Base-by-base conservation (phyloP, 345 rosid species). In the Syzygium grande region DNA sequence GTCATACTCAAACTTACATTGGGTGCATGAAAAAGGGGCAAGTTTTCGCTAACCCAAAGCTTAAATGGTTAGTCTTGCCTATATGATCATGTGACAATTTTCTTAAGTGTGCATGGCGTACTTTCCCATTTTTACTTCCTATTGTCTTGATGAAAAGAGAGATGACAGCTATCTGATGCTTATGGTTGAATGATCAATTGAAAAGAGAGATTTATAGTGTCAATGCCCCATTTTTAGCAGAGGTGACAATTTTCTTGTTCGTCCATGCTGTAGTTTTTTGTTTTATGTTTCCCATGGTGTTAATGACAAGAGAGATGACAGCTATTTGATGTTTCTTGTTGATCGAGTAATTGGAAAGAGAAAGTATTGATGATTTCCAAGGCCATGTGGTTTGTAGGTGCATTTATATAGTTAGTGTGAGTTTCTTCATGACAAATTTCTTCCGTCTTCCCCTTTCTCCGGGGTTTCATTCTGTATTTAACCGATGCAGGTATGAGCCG, bases 11-110 rank as follows among this genome's bases (percentile, higher is more conserved):
- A 89, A 96, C 99, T 85, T 97, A 97, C 91, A 93, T 97, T 46
- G 99, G 99, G 86, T 97, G 99, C 94, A 87, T 97, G 95, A 97
- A 96, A 85, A 96, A 97, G 90, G 99, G 99, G 84, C 96, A 94
- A 4, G 98, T 97, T 84, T 97, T 96, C 89, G 93, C 95, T 88
- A 95, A 96, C 94, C 96, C 98, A 84, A 94, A 95, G 86, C 94
- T 97, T 41, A 97, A 97, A 94, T 96, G 99, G 99, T 95, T 59
- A 85, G 96, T 92, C 53, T 63, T 51, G 5, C 90, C 54, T 34
- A 85, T 10, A 52, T 29, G 17, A 17, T 21, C 49, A 6, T 3
- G 5, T 17, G 86, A 29, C 63, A 22, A 52, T 52, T 73, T 73
- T 34, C 12, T 38, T 73, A 38, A 30, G 22, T 1, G 9, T 30